These are phyloP conservation scores for Leptoxyphium fumago DNA, from an alignment of 2,329 filamentous ascomycete species.

Conservation along the genomic window DNA sequence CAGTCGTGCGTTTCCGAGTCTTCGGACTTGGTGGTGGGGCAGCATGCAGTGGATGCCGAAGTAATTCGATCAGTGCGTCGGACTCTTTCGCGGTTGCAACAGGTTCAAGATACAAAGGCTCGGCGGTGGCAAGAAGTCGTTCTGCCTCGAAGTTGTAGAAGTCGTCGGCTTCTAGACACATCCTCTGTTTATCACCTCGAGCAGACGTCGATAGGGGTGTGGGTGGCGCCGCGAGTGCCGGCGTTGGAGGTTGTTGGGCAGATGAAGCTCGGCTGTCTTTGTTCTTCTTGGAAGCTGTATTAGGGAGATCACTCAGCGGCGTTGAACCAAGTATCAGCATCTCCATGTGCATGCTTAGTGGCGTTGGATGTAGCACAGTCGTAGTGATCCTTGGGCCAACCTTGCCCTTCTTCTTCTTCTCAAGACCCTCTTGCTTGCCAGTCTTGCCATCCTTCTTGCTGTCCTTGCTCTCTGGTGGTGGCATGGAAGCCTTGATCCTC, in stretches of 20 bases:
- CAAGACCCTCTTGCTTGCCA: slow-evolving; percentile 11
- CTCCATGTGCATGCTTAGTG: slow-evolving; percentile 59
- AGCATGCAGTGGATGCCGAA: slow-evolving; percentile 65
- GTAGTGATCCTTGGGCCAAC: slow-evolving; percentile 51
- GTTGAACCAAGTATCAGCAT: slow-evolving; percentile 62
- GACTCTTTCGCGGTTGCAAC: slow-evolving; percentile 54
- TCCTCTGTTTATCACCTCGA: slow-evolving; percentile 57
- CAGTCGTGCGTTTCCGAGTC: slow-evolving; percentile 80
- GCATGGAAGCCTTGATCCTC: slow-evolving; percentile 46
- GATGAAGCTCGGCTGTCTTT: slow-evolving; percentile 23
- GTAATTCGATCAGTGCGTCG: slow-evolving; percentile 53
- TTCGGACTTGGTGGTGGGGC: slow-evolving; percentile 70
- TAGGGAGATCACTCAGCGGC: slow-evolving; percentile 23
- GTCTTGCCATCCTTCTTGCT: slow-evolving; percentile 32
- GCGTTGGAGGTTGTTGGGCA: slow-evolving; percentile 15
- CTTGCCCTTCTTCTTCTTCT: slow-evolving; percentile 11
- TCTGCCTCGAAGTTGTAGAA: slow-evolving; percentile 62
- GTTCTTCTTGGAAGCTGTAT: slow-evolving; percentile 31
- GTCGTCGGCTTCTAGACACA: slow-evolving; percentile 62
- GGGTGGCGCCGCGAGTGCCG: slow-evolving; percentile 45
- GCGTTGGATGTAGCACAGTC: slow-evolving; percentile 72
- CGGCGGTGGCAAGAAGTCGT: slow-evolving; percentile 57
- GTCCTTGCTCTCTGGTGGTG: slow-evolving; percentile 34
- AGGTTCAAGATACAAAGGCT: slow-evolving; percentile 64
- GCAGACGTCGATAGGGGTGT: slow-evolving; percentile 42